Conservation (phyloP, 78 protist species). For the Bigelowiella natans region DNA sequence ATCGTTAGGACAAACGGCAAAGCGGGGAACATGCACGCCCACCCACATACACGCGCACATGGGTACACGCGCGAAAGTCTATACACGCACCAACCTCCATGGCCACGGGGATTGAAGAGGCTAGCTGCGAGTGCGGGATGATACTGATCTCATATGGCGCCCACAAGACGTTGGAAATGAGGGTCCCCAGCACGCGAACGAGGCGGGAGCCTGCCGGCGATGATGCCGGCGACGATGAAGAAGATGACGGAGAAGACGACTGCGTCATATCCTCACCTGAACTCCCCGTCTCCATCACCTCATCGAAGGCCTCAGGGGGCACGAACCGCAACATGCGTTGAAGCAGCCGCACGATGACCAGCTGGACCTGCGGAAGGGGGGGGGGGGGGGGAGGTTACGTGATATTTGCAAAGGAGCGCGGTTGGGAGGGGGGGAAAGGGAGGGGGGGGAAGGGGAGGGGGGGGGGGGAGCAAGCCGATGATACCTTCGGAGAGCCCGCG, state of each 20-base stretch:
- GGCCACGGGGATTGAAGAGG: not conserved
- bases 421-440: too few relatives aligned
- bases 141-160: not conserved
- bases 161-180: not conserved
- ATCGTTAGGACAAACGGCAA: too few relatives aligned
- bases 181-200: not conserved
- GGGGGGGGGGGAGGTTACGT: too few relatives aligned
- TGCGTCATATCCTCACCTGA: too few relatives aligned
- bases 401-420: too few relatives aligned
- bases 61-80: too few relatives aligned
- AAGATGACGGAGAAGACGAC: too few relatives aligned
- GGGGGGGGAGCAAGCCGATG: too few relatives aligned
- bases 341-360: not conserved
- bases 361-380: not conserved
- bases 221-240: not conserved
- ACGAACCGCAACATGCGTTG: not conserved
- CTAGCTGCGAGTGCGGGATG: not conserved
- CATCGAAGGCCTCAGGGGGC: not conserved
- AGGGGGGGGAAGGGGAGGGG: too few relatives aligned
- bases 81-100: too few relatives aligned
- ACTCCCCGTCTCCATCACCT: not conserved
- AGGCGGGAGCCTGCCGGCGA: not conserved
- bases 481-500: not conserved
- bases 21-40: too few relatives aligned
- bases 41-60: too few relatives aligned